Evolutionary conservation across 2,329 filamentous ascomycete species (phyloP), one percentile per base, ranked within the genome.

Genomic region (Aureobasidium lini): DNA sequence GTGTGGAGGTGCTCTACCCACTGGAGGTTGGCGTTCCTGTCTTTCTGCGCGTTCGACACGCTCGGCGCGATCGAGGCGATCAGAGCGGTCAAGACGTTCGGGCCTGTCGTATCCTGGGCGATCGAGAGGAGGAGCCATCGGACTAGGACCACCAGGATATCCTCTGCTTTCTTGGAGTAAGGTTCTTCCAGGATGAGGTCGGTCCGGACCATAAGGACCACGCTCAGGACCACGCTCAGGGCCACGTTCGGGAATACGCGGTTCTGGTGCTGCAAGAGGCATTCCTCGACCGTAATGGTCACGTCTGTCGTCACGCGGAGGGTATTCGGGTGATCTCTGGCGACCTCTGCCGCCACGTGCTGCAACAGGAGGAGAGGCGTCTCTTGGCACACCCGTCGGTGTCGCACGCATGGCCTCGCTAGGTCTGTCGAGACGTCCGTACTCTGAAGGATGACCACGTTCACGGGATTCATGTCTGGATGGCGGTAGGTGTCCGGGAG

Each of bases 361-460:
- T 39, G n/a, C 40, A 1, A 28, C 4, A 32, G 18, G 67, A 32
- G 75, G 75, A 18, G 76, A 77, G 32, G 68, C 67, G 15, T 76
- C 74, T 54, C 75, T 72, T 31, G 73, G 69, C 29, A 64, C 34
- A 18, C 46, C 46, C n/a, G 62, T 62, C 48, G 54, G 62, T 60
- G n/a, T 36, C 1, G 16, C 39, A 7, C 59, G 59, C 31, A 46
- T 37, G 8, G 44, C 61, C 40, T 79, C 77, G 29, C 62, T 66
- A 1, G 73, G 71, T 37, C 76, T 70, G 16, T 79, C 77, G 16
- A 75, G 70, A 58, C 78, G 71, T 34, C 76, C 76, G 61, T 76
- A 76, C 7, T 67, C 67, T 31, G 63, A 62, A n/a, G 65, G 65
- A 52, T 72, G 69, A 37, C 64, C 61, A 57, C 59, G 64, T 36